Conservation (phyloP, 192 early-diverging fungal genomes). For the Coemansia sp. region DNA sequence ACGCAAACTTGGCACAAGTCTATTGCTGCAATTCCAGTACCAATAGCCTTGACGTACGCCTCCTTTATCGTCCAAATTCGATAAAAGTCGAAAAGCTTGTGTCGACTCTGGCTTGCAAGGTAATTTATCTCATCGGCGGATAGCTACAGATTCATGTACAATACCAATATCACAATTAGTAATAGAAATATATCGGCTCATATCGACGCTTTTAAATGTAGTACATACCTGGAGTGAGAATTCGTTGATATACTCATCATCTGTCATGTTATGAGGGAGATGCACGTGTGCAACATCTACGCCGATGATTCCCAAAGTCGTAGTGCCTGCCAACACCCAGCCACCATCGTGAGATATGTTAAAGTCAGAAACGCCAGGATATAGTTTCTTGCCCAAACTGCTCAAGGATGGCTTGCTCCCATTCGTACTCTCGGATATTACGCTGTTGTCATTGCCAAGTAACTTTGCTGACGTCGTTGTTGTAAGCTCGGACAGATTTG, state of each 20-base stretch:
- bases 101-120: neutral
- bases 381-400: neutral
- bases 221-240: constrained; percentile 27
- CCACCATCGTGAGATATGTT: constrained; percentile 49
- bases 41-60: constrained; percentile 44
- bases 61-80: constrained; percentile 47
- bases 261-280: constrained; percentile 19
- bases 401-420: constrained; percentile 24
- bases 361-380: constrained; percentile 20
- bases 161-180: neutral
- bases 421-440: neutral
- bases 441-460: neutral
- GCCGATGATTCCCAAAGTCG: constrained; percentile 16
- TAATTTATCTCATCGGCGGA: constrained; percentile 19
- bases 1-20: constrained; percentile 24
- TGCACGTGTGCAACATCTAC: constrained; percentile 30
- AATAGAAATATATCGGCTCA: neutral
- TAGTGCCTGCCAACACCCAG: constrained; percentile 32
- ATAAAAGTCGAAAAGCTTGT: constrained; percentile 32
- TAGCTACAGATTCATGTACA: constrained; percentile 22
- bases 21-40: constrained; percentile 20
- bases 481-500: neutral
- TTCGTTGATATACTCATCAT: constrained; percentile 23
- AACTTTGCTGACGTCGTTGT: neutral
- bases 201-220: neutral